Evolutionary conservation across 345 rosid species (phyloP), one percentile per base, ranked within the genome.

Genomic region (Aethionema arabicum): DNA sequence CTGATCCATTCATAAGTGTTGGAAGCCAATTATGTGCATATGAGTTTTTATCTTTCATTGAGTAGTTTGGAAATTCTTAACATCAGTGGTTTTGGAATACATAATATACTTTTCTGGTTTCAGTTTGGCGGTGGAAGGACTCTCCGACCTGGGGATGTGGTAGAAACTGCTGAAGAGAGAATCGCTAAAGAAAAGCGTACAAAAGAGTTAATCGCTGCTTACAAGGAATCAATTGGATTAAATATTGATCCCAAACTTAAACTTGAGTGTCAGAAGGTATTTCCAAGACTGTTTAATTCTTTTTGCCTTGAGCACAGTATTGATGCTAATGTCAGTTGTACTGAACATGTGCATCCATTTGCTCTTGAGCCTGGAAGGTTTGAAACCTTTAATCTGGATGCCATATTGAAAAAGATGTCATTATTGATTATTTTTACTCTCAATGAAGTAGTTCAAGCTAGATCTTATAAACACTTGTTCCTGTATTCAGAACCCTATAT

Each of bases 81-180:
- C 7, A 29, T 53, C 29, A 7, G 3, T 51, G 54, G 32, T 44
- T 65, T 37, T 42, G 42, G 47, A 68, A 50, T 35, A 45, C 1
- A 3, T 67, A 11, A 50, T 36, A 33, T 49, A 9, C 37, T 52
- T 69, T 67, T 47, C 8, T 68, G 32, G 38, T 50, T 66, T 44
- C 67, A 87, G 96, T 88, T 75, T 82, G 96, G 96, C 43, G 96
- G 96, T 69, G 96, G 96, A 70, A 91, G 70, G 75, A 81, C 75
- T 30, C 75, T 91, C 67, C 84, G 72, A 49, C 95, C 95, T 0
- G 95, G 96, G n/a, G 96, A 91, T 33, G 71, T 74, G 51, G 74
- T 86, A 32, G 95, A 91, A 77, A 80, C 95, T 30, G 79, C 76
- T 62, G 87, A 91, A 74, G 95, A 82, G 59, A 79, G 84, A 71